phyloP scores from a whole-genome alignment of 106 monocot species.

The Agapanthus africanus region DNA sequence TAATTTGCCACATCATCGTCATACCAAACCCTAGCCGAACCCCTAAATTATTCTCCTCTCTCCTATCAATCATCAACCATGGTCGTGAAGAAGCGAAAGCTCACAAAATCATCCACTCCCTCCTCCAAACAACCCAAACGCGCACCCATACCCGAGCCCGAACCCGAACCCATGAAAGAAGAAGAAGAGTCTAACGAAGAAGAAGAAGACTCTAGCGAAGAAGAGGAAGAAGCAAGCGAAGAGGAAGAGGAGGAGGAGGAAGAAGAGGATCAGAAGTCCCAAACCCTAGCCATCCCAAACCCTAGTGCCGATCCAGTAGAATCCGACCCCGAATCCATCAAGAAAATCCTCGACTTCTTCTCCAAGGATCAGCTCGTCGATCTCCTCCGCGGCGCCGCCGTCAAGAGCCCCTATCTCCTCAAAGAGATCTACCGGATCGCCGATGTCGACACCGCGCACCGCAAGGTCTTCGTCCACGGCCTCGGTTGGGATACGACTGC shows the following conservation, averaged over 20 bases:
- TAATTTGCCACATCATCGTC: no score
- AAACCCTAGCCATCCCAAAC: background rate
- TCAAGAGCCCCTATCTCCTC: constrained; percentile 25
- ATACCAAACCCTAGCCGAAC: constrained; percentile 17
- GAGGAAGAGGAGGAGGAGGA: constrained; percentile 3
- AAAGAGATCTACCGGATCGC: constrained; percentile 24
- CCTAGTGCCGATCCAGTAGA: constrained; percentile 11
- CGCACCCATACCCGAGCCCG: background rate
- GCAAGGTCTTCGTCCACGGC: constrained; percentile 93
- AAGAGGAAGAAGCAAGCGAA: background rate
- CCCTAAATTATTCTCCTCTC: background rate
- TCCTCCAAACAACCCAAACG: background rate
- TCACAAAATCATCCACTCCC: background rate
- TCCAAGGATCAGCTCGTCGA: constrained; percentile 66
- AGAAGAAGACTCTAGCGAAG: constrained; percentile 1
- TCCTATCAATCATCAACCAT: constrained; percentile 6
- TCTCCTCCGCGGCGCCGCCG: constrained; percentile 54
- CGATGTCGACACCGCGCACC: constrained; percentile 55
- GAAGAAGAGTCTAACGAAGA: background rate
- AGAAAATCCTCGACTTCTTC: constrained; percentile 56
- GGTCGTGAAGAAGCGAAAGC: constrained; percentile 11
- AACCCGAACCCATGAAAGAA: background rate
- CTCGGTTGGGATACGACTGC: constrained; percentile 71
- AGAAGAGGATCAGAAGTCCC: constrained; percentile 5
- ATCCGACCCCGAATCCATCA: constrained; percentile 30